Evolutionary conservation across 148 eudicot species (phyloP), one percentile per base, ranked within the genome.

Genomic region (Chenopodium berlandieri): DNA sequence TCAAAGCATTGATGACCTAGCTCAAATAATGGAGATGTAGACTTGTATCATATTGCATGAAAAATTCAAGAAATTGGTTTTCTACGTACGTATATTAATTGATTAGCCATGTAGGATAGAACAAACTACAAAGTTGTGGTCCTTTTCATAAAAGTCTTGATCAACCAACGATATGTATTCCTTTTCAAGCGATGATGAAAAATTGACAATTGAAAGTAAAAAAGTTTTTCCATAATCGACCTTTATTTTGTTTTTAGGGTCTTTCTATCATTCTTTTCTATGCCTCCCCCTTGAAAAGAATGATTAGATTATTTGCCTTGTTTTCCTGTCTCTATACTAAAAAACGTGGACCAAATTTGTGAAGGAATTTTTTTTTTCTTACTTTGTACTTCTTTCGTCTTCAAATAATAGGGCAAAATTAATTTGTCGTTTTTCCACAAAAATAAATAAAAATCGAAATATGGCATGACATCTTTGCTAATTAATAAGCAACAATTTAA

Each of bases 131-230:
- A 79, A 79, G 75, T 50, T 32, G 22, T n/a, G 46, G 50, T 75
- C 82, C 74, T 79, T 83, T 83, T 75, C 31, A 68, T 6, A n/a
- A 76, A 50, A 13, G 77, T 70, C 80, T 52, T 80, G 8, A 50
- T 81, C 74, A 75, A 50, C 71, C 68, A 64, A 80, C 73, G 32
- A 71, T 30, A 71, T 84, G 77, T 70, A 71, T 80, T 80, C 44
- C 69, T 84, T 84, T 84, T 76, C 47, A 80, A 76, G 83, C 47
- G 67, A 80, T 84, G 77, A 84, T 84, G 80, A 77, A 71, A 62
- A 71, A 69, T 81, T 81, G 83, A 75, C 75, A 64, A 75, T 72
- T 76, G 22, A 79, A 67, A 54, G 50, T 75, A 54, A 66, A 65
- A 75, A 68, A 3, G 34, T 23, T 81, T 64, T 74, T n/a, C 32